These are phyloP conservation scores for Entomortierella beljakovae DNA, from an alignment of 192 early-diverging fungal species.

Conservation along the genomic window DNA sequence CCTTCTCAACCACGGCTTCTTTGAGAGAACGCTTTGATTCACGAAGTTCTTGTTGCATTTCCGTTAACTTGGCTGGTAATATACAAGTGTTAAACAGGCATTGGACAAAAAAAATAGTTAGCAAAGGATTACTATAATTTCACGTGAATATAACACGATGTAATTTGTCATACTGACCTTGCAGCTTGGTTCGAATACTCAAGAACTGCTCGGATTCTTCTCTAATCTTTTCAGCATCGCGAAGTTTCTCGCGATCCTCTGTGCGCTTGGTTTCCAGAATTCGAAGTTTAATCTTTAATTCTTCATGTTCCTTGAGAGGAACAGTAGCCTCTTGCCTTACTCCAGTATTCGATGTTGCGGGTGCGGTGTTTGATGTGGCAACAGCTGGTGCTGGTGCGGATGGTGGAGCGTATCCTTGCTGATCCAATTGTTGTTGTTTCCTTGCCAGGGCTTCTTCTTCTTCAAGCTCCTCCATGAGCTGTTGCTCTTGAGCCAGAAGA, in stretches of 20 bases:
- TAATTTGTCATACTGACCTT: slow-evolving; percentile 50
- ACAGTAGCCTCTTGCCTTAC: slow-evolving; percentile 48
- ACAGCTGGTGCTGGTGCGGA: not conserved
- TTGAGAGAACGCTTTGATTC: slow-evolving; percentile 69
- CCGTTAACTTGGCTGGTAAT: slow-evolving; percentile 67
- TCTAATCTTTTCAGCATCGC: slow-evolving; percentile 77
- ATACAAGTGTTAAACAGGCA: not conserved
- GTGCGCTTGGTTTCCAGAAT: slow-evolving; percentile 84
- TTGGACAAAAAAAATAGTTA: not conserved
- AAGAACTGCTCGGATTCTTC: slow-evolving; percentile 79
- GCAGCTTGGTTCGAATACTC: slow-evolving; percentile 73
- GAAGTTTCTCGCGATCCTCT: slow-evolving; percentile 80
- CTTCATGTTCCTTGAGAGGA: slow-evolving; percentile 80
- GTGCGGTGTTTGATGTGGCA: slow-evolving; percentile 11
- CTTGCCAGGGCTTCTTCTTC: slow-evolving; percentile 42
- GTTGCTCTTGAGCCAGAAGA: slow-evolving; percentile 33
- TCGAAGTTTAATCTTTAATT: slow-evolving; percentile 79
- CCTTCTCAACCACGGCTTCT: slow-evolving; percentile 69
- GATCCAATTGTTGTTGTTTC: slow-evolving; percentile 19
- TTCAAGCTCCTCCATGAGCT: slow-evolving; percentile 37
- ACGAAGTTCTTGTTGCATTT: slow-evolving; percentile 80
- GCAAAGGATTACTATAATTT: not conserved
- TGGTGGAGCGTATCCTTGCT: slow-evolving; percentile 32
- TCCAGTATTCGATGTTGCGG: not conserved
- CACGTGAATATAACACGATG: not conserved